Evolutionary conservation across 2,329 filamentous ascomycete genomes (phyloP).

Genomic region (Penicillium sp.): DNA sequence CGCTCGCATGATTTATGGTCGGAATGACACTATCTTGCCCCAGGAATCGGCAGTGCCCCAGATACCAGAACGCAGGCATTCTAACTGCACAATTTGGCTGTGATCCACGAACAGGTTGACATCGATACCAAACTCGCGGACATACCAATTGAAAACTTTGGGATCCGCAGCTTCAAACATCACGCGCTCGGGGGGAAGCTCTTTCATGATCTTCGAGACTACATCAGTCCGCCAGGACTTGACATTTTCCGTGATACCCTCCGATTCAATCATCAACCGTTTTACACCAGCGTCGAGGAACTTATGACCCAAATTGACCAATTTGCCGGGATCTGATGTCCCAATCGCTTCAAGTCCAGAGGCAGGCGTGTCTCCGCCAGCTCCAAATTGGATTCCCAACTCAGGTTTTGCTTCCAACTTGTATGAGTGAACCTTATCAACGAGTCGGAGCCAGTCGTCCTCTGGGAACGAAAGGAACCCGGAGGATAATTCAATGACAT

Average conservation of each 20-base stretch:
- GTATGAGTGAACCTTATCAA: slow-evolving; percentile 49
- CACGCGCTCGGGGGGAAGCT: slow-evolving; percentile 52
- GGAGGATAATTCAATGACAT: slow-evolving; percentile 55
- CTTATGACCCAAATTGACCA: slow-evolving; percentile 50
- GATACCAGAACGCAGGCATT: slow-evolving; percentile 52
- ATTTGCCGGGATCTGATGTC: slow-evolving; percentile 50
- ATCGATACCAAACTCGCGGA: slow-evolving; percentile 57
- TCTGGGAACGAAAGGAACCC: slow-evolving; percentile 56
- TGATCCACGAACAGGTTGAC: slow-evolving; percentile 60
- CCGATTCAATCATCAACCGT: slow-evolving; percentile 59
- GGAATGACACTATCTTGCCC: slow-evolving; percentile 51
- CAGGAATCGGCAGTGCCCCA: slow-evolving; percentile 59
- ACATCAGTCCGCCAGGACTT: slow-evolving; percentile 56
- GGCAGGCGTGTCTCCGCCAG: slow-evolving; percentile 54
- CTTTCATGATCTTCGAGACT: slow-evolving; percentile 53
- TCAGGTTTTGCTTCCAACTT: slow-evolving; percentile 56
- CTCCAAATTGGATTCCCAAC: slow-evolving; percentile 58
- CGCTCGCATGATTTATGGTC: slow-evolving; percentile 1
- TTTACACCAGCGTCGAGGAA: slow-evolving; percentile 56
- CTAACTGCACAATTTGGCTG: slow-evolving; percentile 58
- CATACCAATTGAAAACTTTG: slow-evolving; percentile 57
- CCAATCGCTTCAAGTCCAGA: slow-evolving; percentile 50
- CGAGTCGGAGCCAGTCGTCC: slow-evolving; percentile 55
- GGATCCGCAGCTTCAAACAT: slow-evolving; percentile 61
- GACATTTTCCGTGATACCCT: slow-evolving; percentile 60